Percentiles rank a stretch among this genome's conserved stretches.
These are phyloP conservation scores for Candida maesae DNA, from an alignment of 805 yeast species.

Conservation along the genomic window DNA sequence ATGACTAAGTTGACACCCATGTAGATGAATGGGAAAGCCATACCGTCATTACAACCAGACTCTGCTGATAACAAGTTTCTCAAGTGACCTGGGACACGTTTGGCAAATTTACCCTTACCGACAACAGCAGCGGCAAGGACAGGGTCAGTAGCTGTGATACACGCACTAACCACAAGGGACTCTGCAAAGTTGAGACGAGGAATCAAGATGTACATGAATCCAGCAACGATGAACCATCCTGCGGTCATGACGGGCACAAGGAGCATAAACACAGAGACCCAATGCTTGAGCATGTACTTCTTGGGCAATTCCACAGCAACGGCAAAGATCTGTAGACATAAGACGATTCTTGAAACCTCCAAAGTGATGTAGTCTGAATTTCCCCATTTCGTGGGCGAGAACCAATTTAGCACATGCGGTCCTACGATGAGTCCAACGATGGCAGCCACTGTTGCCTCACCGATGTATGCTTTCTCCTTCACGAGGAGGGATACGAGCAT, in stretches of 20 bases:
- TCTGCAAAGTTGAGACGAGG: constrained; percentile 70
- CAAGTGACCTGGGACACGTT: constrained; percentile 89
- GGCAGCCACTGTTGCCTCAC: constrained; percentile 89
- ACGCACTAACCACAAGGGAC: constrained; percentile 73
- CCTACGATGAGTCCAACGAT: constrained; percentile 82
- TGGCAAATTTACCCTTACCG: constrained; percentile 89
- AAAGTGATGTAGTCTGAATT: constrained; percentile 76
- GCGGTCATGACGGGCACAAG: constrained; percentile 84
- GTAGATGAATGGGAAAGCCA: constrained; percentile 90
- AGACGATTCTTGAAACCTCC: constrained; percentile 77
- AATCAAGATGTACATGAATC: constrained; percentile 73
- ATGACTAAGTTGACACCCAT: constrained; percentile 64
- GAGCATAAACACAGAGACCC: constrained; percentile 70
- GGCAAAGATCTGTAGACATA: constrained; percentile 87
- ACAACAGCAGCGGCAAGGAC: constrained; percentile 94
- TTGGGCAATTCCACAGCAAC: constrained; percentile 92
- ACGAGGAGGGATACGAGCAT: constrained; percentile 77
- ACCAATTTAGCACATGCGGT: constrained; percentile 82
- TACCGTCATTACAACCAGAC: constrained; percentile 90
- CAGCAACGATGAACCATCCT: constrained; percentile 84
- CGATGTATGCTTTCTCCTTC: constrained; percentile 79
- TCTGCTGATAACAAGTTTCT: constrained; percentile 80
- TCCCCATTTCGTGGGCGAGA: constrained; percentile 82
- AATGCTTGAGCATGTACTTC: constrained; percentile 81
- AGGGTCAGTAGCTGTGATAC: constrained; percentile 94